Conservation (phyloP, 176 grass and related monocot species). For the Eremochloa ophiuroides region DNA sequence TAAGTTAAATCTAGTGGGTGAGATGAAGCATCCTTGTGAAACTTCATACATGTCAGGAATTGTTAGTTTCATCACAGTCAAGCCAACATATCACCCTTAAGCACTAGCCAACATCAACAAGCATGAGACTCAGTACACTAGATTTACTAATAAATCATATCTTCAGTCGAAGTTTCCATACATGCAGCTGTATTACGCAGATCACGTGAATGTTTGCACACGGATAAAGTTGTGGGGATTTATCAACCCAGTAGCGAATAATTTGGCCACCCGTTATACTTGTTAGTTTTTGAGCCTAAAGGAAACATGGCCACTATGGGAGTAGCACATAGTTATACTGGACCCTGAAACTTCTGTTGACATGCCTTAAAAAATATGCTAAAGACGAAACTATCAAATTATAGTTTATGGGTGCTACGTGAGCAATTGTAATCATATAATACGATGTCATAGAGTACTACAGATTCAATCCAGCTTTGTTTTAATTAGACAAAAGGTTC, state of each 20-base stretch:
- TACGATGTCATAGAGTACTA: not conserved
- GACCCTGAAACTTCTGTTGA: not conserved
- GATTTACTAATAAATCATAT: not conserved
- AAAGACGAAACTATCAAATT: not conserved
- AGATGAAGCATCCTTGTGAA: not conserved
- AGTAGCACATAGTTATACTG: not conserved
- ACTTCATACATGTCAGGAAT: not conserved
- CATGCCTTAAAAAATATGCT: not conserved
- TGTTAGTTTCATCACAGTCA: not conserved
- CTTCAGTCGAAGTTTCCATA: not conserved
- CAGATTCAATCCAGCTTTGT: not conserved
- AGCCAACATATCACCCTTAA: not conserved
- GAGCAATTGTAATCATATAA: not conserved
- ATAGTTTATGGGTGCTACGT: not conserved
- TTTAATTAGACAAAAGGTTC: not conserved
- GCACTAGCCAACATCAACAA: not conserved
- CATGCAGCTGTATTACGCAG: not conserved
- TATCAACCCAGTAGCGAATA: not conserved
- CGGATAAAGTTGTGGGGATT: not conserved
- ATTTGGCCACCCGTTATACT: not conserved
- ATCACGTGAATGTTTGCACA: not conserved
- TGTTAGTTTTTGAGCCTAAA: not conserved
- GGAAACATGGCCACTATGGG: not conserved
- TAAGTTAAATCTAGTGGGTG: not conserved
- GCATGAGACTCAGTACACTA: not conserved